Evolutionary conservation across 306 rosid genomes (phyloP).

Genomic region (Begonia loranthoides): DNA sequence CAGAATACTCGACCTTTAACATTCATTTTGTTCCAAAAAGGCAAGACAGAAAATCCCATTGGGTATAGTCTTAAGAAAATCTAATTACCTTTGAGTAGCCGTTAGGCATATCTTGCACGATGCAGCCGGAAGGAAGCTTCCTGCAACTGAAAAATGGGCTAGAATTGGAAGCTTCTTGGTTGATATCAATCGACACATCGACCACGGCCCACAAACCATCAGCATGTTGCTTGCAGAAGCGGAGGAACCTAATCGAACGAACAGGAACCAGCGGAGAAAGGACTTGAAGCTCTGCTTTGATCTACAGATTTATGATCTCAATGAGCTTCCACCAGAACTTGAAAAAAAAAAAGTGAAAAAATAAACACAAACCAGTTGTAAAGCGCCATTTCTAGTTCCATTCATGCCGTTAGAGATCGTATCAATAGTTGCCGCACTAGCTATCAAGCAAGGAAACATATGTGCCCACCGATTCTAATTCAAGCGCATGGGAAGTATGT

Average conservation of each 20-base stretch:
- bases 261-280: constrained; percentile 72
- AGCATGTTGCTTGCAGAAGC: constrained; percentile 66
- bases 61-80: neutral
- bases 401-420: constrained; percentile 34
- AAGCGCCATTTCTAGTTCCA: constrained; percentile 53
- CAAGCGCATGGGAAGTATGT: constrained; percentile 8
- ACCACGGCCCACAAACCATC: constrained; percentile 83
- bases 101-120: constrained; percentile 62
- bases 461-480: constrained; percentile 66
- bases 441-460: constrained; percentile 56
- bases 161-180: constrained; percentile 19
- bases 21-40: constrained; percentile 16
- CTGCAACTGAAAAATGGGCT: constrained; percentile 24
- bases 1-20: too few relatives aligned
- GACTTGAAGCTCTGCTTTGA: constrained; percentile 71
- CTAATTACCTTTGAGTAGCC: constrained; percentile 59
- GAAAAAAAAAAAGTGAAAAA: neutral
- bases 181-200: constrained; percentile 52
- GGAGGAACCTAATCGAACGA: constrained; percentile 52
- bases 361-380: constrained; percentile 47
- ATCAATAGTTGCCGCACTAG: constrained; percentile 44
- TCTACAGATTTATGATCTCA: constrained; percentile 23
- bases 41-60: constrained; percentile 11
- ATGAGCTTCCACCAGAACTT: constrained; percentile 5
- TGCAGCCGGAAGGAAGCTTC: constrained; percentile 87